phyloP scores from a whole-genome alignment of 106 monocot species.

The Allium fistulosum region DNA sequence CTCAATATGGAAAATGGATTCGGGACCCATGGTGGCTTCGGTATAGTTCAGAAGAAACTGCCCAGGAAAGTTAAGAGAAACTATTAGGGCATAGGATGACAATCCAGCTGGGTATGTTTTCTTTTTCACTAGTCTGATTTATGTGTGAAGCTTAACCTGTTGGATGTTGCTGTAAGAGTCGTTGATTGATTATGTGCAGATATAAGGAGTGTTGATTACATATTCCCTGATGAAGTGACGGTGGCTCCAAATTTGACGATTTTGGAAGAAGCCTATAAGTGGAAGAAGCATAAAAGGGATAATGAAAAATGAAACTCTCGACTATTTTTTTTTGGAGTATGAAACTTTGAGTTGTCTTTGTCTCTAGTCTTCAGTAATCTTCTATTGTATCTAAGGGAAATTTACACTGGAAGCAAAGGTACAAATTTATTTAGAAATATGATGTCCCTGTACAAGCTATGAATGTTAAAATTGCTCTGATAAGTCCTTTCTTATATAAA shows the following conservation, averaged over 20 bases:
- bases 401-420: no score
- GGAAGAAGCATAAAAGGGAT: constrained; percentile 63
- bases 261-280: constrained; percentile 82
- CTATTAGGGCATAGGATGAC: constrained; percentile 74
- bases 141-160: neutral
- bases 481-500: no score
- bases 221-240: constrained; percentile 90
- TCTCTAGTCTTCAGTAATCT: no score
- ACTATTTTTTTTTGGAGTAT: neutral
- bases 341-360: neutral
- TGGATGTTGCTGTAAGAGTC: neutral
- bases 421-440: no score
- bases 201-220: constrained; percentile 92
- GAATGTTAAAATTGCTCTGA: no score
- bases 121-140: neutral
- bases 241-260: constrained; percentile 78
- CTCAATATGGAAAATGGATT: constrained; percentile 62
- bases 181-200: constrained; percentile 27
- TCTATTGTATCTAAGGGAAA: no score
- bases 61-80: constrained; percentile 92
- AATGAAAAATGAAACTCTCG: neutral
- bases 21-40: constrained; percentile 46
- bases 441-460: no score
- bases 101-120: constrained; percentile 53
- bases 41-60: constrained; percentile 74